Percentiles rank a stretch among this genome's conserved stretches.
These are phyloP conservation scores for Euryodendron excelsum DNA, from an alignment of 148 eudicot genomes.

Conservation along the genomic window DNA sequence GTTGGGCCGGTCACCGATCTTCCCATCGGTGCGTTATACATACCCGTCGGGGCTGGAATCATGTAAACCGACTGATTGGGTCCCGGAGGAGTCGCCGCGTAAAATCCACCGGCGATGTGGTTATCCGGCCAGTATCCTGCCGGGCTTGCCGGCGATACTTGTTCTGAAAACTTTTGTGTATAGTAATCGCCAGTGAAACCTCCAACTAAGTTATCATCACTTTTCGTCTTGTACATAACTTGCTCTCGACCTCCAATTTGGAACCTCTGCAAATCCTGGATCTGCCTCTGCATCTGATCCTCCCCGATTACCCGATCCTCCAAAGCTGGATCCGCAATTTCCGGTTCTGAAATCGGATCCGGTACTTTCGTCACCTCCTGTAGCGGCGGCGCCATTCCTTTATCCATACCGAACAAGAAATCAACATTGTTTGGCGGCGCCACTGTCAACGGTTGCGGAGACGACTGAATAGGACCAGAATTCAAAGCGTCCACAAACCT, in stretches of 20 bases:
- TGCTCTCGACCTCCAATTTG: conserved; percentile 53
- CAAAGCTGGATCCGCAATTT: conserved; percentile 12
- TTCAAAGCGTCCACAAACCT: conserved; percentile 63
- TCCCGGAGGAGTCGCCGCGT: conserved; percentile 19
- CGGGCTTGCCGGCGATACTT: conserved; percentile 28
- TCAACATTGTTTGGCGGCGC: conserved; percentile 44
- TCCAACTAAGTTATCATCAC: conserved; percentile 40
- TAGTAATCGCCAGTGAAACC: conserved; percentile 43
- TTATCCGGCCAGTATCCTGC: conserved; percentile 43
- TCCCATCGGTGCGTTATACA: conserved; percentile 53
- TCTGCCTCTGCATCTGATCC: conserved; percentile 51
- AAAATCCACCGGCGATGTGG: conserved; percentile 33
- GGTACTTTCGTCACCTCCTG: conserved; percentile 16
- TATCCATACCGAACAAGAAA: conserved; percentile 75
- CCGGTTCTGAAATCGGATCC: conserved; percentile 24
- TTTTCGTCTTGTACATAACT: conserved; percentile 31
- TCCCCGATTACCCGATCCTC: conserved; percentile 29
- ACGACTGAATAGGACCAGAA: conserved; percentile 33
- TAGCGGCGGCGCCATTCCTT: conserved; percentile 22
- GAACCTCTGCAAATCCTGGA: conserved; percentile 56
- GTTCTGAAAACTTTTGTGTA: conserved; percentile 24
- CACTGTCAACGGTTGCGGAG: conserved; percentile 15
- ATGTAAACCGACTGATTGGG: conserved; percentile 60
- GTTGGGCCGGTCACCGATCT: conserved; percentile 43
- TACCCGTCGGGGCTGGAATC: conserved; percentile 51